Conservation (phyloP, 1,284 basidiomycete species). For the Puccinia polysora region DNA sequence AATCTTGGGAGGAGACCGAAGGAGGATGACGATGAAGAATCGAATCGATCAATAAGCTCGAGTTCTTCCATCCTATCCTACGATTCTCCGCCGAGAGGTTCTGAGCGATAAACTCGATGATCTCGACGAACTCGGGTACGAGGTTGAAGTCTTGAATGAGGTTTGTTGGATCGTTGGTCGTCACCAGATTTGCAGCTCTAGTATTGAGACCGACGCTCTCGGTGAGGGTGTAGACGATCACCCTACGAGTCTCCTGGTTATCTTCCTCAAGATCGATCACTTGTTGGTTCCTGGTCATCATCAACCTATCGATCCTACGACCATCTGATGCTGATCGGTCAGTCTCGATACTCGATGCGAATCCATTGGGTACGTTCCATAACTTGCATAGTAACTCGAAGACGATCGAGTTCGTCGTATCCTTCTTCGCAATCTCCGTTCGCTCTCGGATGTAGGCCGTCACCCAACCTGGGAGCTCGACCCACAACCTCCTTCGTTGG, state of each 20-base stretch:
- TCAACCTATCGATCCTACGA: no score
- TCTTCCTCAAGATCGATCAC: no score
- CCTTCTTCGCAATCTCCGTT: not conserved
- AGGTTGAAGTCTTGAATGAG: not conserved
- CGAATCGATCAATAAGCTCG: not conserved
- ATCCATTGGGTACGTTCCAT: constrained; percentile 13
- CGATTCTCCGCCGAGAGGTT: not conserved
- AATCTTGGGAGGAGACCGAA: not conserved
- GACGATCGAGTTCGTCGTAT: not conserved
- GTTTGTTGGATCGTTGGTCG: constrained; percentile 6
- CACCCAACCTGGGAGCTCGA: constrained; percentile 17
- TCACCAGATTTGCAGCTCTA: no score
- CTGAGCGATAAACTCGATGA: constrained; percentile 11
- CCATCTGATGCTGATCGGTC: no score
- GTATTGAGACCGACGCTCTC: no score
- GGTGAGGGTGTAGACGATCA: no score
- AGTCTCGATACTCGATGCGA: no score
- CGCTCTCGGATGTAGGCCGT: not conserved
- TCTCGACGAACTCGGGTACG: not conserved
- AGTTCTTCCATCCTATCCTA: constrained; percentile 5
- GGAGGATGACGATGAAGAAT: no score
- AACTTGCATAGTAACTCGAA: not conserved
- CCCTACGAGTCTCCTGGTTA: no score
- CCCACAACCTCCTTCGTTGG: constrained; percentile 10
- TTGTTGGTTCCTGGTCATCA: no score